These are phyloP conservation scores for Tuber indicum DNA, from an alignment of 495 filamentous ascomycete genomes.

Conservation along the genomic window DNA sequence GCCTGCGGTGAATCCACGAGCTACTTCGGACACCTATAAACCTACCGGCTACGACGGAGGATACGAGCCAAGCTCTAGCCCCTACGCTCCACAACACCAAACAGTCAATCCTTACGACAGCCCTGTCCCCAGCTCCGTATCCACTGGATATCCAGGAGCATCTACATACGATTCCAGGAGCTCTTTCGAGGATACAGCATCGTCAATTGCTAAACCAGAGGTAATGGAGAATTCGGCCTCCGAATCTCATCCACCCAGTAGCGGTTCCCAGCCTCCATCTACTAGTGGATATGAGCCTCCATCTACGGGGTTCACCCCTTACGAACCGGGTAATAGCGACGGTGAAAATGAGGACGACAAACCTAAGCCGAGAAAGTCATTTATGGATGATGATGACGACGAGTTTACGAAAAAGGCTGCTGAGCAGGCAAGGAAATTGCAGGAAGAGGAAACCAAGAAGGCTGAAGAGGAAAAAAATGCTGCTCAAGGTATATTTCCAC, in stretches of 20 bases:
- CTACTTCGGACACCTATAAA: constrained; percentile 25
- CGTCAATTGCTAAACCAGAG: constrained; percentile 12
- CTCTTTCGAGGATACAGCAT: constrained; percentile 26
- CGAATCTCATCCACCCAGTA: not conserved
- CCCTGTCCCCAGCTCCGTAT: constrained; percentile 21
- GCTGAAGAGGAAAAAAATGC: constrained; percentile 51
- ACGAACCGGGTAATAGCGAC: constrained; percentile 46
- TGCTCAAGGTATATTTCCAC: constrained; percentile 43
- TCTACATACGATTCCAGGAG: constrained; percentile 25
- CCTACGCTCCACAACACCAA: constrained; percentile 25
- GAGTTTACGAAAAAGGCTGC: constrained; percentile 42
- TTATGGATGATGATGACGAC: constrained; percentile 71
- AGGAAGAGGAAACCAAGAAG: constrained; percentile 54
- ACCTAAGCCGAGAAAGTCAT: constrained; percentile 60
- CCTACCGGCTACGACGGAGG: constrained; percentile 12
- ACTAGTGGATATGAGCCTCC: constrained; percentile 50
- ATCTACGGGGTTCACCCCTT: constrained; percentile 46
- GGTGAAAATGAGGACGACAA: constrained; percentile 48
- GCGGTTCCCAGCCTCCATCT: constrained; percentile 20
- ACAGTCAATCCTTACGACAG: constrained; percentile 27
- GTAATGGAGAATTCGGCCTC: constrained; percentile 21
- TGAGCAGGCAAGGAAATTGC: constrained; percentile 38
- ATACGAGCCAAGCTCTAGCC: constrained; percentile 27
- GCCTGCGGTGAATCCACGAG: constrained; percentile 20
- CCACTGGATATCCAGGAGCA: constrained; percentile 13